These are phyloP conservation scores for Saitozyma podzolica DNA, from an alignment of 768 basidiomycete genomes.

Conservation along the genomic window DNA sequence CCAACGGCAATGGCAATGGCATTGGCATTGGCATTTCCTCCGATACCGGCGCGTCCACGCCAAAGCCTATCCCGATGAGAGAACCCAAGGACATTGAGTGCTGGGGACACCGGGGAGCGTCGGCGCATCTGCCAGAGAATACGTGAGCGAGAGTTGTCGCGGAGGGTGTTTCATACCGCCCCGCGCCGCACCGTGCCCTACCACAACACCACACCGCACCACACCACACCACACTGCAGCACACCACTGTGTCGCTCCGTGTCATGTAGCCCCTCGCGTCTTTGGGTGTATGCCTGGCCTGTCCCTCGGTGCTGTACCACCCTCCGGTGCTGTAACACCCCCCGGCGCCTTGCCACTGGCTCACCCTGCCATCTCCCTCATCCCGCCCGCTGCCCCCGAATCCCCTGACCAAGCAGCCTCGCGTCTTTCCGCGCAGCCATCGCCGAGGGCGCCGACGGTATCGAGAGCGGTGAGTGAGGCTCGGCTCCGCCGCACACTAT, in stretches of 20 bases:
- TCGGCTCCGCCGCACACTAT: too few relatives aligned
- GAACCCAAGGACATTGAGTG: slow-evolving; percentile 43
- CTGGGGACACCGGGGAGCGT: slow-evolving; percentile 51
- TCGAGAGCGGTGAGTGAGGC: slow-evolving; percentile 45
- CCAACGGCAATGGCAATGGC: too few relatives aligned
- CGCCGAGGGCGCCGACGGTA: slow-evolving; percentile 47
- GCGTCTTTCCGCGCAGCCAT: slow-evolving; percentile 51
- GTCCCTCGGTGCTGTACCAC: neutral
- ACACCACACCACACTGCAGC: too few relatives aligned
- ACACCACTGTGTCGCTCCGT: too few relatives aligned
- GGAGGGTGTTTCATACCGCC: neutral
- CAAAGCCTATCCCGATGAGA: slow-evolving; percentile 1
- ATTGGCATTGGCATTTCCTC: too few relatives aligned
- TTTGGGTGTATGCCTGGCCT: neutral
- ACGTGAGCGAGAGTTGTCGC: slow-evolving; percentile 28
- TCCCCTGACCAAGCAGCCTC: slow-evolving; percentile 9
- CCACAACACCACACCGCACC: too few relatives aligned
- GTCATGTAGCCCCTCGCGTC: too few relatives aligned
- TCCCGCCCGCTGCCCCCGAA: too few relatives aligned
- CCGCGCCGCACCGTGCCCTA: too few relatives aligned
- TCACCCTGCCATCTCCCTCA: too few relatives aligned
- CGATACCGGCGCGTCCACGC: too few relatives aligned
- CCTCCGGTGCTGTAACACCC: slow-evolving; percentile 3
- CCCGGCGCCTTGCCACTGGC: too few relatives aligned
- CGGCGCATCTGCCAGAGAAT: slow-evolving; percentile 50